Conservation (phyloP, 352 stramenopile genomes). For the Phytophthora podocarpi region DNA sequence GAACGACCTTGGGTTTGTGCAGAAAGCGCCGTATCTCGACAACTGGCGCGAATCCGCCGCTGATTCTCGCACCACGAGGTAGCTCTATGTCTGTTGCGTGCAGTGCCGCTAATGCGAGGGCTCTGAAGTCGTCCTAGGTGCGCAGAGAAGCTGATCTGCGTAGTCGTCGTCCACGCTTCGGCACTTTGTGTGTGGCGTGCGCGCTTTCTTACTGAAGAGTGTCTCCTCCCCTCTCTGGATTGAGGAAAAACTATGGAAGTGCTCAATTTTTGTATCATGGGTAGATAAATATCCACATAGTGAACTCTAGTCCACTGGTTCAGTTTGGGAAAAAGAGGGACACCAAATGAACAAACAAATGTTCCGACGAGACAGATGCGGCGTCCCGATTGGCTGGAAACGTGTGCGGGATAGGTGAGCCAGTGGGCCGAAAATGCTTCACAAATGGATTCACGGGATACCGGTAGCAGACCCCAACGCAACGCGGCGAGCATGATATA, state of each 20-base stretch:
- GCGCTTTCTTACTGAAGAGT: conserved; percentile 21
- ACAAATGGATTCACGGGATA: too few relatives aligned
- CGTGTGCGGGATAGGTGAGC: conserved; percentile 17
- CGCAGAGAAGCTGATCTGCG: background rate
- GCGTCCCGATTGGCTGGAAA: conserved; percentile 12
- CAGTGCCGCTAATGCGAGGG: background rate
- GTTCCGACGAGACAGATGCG: conserved; percentile 13
- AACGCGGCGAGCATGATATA: too few relatives aligned
- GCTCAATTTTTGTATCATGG: conserved; percentile 18
- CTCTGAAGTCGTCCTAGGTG: background rate
- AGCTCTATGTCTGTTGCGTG: conserved; percentile 16
- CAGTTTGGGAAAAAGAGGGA: conserved; percentile 1
- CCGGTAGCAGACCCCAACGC: too few relatives aligned
- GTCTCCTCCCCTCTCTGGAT: conserved; percentile 19
- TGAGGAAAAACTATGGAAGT: conserved; percentile 17
- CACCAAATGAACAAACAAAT: conserved; percentile 24
- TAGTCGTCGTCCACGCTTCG: conserved; percentile 2
- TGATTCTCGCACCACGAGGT: conserved; percentile 20
- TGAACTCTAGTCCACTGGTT: conserved; percentile 8
- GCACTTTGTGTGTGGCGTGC: conserved; percentile 10
- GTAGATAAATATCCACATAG: conserved; percentile 3
- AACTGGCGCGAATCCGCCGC: conserved; percentile 10
- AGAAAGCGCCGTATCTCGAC: conserved; percentile 37
- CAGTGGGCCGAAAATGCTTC: conserved; percentile 5
- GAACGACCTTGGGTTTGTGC: conserved; percentile 20